phyloP scores from a whole-genome alignment of 306 rosid genomes.

The Bauhinia variegata region DNA sequence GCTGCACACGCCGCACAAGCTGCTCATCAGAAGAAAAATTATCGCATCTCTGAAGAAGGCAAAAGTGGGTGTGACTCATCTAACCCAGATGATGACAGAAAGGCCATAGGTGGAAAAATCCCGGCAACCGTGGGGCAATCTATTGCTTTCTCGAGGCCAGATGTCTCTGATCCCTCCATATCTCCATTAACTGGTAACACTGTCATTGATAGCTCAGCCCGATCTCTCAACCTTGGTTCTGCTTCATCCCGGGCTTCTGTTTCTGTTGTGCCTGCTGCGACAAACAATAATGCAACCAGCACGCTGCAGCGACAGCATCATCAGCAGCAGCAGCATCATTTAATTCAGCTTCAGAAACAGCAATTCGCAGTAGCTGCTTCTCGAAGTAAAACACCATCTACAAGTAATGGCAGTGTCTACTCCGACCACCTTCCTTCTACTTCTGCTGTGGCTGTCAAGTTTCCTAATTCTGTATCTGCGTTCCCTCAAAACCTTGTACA shows the following conservation, averaged over 20 bases:
- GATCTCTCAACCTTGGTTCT: slow-evolving; percentile 62
- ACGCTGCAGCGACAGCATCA: slow-evolving; percentile 57
- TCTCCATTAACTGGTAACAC: slow-evolving; percentile 51
- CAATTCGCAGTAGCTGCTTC: slow-evolving; percentile 55
- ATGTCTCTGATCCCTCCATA: slow-evolving; percentile 59
- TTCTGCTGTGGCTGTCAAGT: slow-evolving; percentile 71
- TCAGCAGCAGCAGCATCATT: slow-evolving; percentile 61
- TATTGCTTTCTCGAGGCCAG: slow-evolving; percentile 80
- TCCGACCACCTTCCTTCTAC: slow-evolving; percentile 72
- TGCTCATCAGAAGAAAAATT: slow-evolving; percentile 71
- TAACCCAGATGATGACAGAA: slow-evolving; percentile 75
- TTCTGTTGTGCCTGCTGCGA: slow-evolving; percentile 57
- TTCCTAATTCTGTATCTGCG: slow-evolving; percentile 65
- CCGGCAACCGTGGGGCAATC: slow-evolving; percentile 68
- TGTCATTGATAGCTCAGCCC: slow-evolving; percentile 77
- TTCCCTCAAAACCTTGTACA: slow-evolving; percentile 78
- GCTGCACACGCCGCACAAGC: slow-evolving; percentile 52
- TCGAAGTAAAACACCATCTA: slow-evolving; percentile 59
- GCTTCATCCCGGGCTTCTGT: slow-evolving; percentile 54
- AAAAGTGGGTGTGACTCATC: slow-evolving; percentile 60
- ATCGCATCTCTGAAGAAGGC: slow-evolving; percentile 66
- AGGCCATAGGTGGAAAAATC: slow-evolving; percentile 56
- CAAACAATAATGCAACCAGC: slow-evolving; percentile 43
- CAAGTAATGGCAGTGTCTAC: slow-evolving; percentile 73
- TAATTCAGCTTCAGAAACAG: slow-evolving; percentile 70